Conservation (phyloP, 331 rosid genomes). For the Malus hybrid region DNA sequence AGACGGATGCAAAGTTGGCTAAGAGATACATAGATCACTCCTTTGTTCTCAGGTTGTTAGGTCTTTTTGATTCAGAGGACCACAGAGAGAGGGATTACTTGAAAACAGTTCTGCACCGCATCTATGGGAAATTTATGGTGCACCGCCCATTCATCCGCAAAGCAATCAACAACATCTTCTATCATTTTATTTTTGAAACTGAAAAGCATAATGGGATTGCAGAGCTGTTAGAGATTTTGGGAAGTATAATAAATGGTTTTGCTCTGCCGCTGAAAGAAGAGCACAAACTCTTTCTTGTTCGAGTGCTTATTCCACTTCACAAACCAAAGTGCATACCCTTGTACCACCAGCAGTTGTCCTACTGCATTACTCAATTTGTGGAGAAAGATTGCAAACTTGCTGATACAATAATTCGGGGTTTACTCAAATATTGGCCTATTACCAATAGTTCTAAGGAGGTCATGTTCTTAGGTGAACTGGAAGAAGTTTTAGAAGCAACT, state of each 20-base stretch:
- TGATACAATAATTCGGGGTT: constrained; percentile 81
- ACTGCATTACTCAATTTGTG: constrained; percentile 89
- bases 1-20: constrained; percentile 95
- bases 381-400: constrained; percentile 99
- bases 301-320: constrained; percentile 95
- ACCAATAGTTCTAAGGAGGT: constrained; percentile 96
- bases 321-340: constrained; percentile 88
- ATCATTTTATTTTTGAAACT: constrained; percentile 84
- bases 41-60: constrained; percentile 79
- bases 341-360: constrained; percentile 97
- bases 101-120: constrained; percentile 93
- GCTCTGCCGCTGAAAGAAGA: constrained; percentile 98
- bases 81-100: constrained; percentile 93
- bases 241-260: constrained; percentile 96
- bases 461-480: constrained; percentile 96
- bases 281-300: constrained; percentile 91
- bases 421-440: constrained; percentile 89
- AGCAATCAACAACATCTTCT: constrained; percentile 88
- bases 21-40: constrained; percentile 90
- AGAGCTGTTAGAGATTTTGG: constrained; percentile 87
- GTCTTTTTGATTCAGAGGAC: constrained; percentile 97
- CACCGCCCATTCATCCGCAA: constrained; percentile 94
- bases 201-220: constrained; percentile 98
- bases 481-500: constrained; percentile 94
- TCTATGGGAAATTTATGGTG: constrained; percentile 97